phyloP scores from a whole-genome alignment of 2,329 filamentous ascomycete species.

The Colletotrichum cordylinicola region DNA sequence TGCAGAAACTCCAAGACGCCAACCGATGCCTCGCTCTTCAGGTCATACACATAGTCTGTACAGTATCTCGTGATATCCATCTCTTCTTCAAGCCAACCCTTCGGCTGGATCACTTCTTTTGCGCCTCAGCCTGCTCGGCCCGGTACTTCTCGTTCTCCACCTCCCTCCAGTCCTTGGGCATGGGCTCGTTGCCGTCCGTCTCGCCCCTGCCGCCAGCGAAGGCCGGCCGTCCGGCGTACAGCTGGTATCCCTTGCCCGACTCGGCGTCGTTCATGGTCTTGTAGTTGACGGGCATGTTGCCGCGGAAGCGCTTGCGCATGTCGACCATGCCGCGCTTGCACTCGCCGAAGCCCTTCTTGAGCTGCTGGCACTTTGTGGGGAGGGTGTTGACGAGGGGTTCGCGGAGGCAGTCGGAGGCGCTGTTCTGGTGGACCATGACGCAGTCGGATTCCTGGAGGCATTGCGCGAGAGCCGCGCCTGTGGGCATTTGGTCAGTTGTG shows the following conservation, averaged over 20 bases:
- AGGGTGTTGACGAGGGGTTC: slow-evolving; percentile 81
- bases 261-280: slow-evolving; percentile 67
- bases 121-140: slow-evolving; percentile 36
- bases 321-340: slow-evolving; percentile 97
- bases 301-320: slow-evolving; percentile 97
- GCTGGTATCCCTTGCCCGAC: slow-evolving; percentile 65
- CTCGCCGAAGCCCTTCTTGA: slow-evolving; percentile 91
- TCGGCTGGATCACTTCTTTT: slow-evolving; percentile 25
- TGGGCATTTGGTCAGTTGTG: neutral
- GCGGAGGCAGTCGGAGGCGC: slow-evolving; percentile 86
- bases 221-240: slow-evolving; percentile 80
- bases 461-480: slow-evolving; percentile 89
- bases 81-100: neutral
- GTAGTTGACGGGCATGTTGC: slow-evolving; percentile 84
- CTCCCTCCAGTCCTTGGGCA: slow-evolving; percentile 67
- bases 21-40: slow-evolving; percentile 15
- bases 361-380: slow-evolving; percentile 87
- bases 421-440: slow-evolving; percentile 89
- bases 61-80: neutral
- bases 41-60: slow-evolving; percentile 20
- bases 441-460: slow-evolving; percentile 98
- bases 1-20: slow-evolving; percentile 19
- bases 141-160: slow-evolving; percentile 68
- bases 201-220: slow-evolving; percentile 69
- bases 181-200: slow-evolving; percentile 71